Percentiles rank a stretch among this genome's conserved stretches.
These are phyloP conservation scores for Tilletia indica DNA, from an alignment of 1,284 basidiomycete species.

Conservation along the genomic window DNA sequence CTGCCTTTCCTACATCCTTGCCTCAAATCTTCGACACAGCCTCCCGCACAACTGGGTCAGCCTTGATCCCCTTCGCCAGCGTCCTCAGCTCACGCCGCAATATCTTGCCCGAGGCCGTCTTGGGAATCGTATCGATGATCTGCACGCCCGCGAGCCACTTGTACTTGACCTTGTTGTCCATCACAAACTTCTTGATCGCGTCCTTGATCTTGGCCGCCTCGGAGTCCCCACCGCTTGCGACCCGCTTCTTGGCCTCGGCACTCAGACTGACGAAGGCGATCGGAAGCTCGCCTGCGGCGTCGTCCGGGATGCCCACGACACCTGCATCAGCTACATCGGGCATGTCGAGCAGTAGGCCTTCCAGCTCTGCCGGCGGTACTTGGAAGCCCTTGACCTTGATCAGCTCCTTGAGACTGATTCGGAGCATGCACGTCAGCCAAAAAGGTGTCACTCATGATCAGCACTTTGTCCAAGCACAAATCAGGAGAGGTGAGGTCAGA, in stretches of 20 bases:
- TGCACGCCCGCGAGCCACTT: slow-evolving; percentile 67
- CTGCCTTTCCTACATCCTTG: no score
- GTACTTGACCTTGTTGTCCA: slow-evolving; percentile 59
- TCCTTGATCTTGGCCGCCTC: slow-evolving; percentile 25
- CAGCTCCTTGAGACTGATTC: slow-evolving; percentile 26
- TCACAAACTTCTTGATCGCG: slow-evolving; percentile 63
- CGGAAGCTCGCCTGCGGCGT: slow-evolving; percentile 75
- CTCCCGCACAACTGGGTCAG: slow-evolving; percentile 27
- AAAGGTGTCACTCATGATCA: neutral
- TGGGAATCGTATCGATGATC: slow-evolving; percentile 41
- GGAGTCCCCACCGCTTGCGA: slow-evolving; percentile 58
- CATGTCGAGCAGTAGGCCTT: slow-evolving; percentile 72
- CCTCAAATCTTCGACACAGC: slow-evolving; percentile 27
- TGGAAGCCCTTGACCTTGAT: slow-evolving; percentile 42
- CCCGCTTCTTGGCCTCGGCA: slow-evolving; percentile 58
- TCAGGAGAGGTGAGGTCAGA: neutral
- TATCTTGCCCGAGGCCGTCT: slow-evolving; percentile 44
- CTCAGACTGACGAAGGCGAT: slow-evolving; percentile 69
- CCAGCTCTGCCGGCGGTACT: slow-evolving; percentile 61
- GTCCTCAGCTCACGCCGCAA: slow-evolving; percentile 39
- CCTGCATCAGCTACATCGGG: slow-evolving; percentile 69
- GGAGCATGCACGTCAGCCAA: neutral
- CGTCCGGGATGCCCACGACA: slow-evolving; percentile 73
- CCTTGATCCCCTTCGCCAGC: slow-evolving; percentile 35
- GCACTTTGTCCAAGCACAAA: no score